A percentile compares a stretch with the other conserved stretches of the same genome.
Conservation (phyloP, 257 asterid species). For the Verbena officinalis region DNA sequence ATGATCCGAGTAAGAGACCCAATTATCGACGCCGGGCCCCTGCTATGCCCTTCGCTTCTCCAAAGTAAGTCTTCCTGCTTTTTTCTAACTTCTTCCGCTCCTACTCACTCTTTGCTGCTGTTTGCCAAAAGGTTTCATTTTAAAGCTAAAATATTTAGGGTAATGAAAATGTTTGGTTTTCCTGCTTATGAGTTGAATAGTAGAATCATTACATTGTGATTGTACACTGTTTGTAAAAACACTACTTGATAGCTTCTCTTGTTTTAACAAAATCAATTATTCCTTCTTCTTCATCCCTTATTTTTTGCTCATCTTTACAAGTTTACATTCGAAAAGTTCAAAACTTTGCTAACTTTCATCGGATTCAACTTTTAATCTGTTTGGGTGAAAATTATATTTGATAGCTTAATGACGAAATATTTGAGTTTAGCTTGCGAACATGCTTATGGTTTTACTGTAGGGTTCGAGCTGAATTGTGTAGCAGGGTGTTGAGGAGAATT, state of each 20-base stretch:
- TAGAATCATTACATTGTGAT: background rate
- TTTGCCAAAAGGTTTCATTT: constrained; percentile 18
- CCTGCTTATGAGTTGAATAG: background rate
- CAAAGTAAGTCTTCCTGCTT: constrained; percentile 42
- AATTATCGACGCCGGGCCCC: constrained; percentile 48
- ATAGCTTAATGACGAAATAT: constrained; percentile 6
- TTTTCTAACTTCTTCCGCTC: background rate
- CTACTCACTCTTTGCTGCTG: background rate
- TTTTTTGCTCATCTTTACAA: background rate
- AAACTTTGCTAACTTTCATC: constrained; percentile 10
- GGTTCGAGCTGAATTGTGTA: background rate
- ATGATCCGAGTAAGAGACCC: constrained; percentile 46
- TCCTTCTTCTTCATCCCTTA: background rate
- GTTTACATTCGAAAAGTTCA: background rate
- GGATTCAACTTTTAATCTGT: constrained; percentile 7
- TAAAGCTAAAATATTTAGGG: background rate
- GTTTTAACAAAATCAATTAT: background rate
- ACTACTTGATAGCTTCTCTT: background rate
- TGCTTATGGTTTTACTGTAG: constrained; percentile 3
- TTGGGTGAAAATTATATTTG: background rate
- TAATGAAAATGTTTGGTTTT: background rate
- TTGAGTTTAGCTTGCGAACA: constrained; percentile 3
- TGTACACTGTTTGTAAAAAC: background rate
- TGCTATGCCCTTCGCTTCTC: constrained; percentile 63
- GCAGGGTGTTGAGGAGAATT: background rate